Conservation (phyloP, 2,329 filamentous ascomycete genomes). For the Aspergillus costaricaensis region DNA sequence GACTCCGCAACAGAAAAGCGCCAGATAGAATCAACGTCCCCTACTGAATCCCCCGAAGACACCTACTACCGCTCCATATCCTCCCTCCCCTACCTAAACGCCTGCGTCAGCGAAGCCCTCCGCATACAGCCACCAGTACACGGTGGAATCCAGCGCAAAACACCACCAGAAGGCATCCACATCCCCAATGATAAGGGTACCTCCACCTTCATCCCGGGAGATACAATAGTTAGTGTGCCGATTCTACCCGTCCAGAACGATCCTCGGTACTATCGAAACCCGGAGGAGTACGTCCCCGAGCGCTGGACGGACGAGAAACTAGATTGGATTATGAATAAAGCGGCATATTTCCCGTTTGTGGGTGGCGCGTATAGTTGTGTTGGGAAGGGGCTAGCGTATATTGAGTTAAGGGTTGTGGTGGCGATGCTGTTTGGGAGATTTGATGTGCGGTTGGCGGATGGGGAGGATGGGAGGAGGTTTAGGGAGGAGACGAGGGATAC, state of each 20-base stretch:
- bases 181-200: neutral
- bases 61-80: slow-evolving; percentile 4
- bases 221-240: neutral
- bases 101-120: slow-evolving; percentile 1
- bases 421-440: neutral
- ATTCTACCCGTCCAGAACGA: neutral
- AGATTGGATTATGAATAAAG: neutral
- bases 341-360: neutral
- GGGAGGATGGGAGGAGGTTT: neutral
- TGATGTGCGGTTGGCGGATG: neutral
- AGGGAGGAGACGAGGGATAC: neutral
- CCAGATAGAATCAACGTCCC: too few species aligned
- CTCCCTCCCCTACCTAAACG: neutral
- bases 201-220: neutral
- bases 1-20: too few species aligned
- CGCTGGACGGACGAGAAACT: neutral
- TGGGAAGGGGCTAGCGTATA: neutral
- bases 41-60: neutral
- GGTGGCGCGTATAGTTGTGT: neutral
- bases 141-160: neutral
- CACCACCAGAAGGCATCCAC: neutral
- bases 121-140: neutral
- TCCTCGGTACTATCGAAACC: neutral
- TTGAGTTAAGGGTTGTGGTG: neutral
- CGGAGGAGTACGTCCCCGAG: neutral